Base-by-base conservation (phyloP, 331 rosid genomes). In the Quercus lobata region DNA sequence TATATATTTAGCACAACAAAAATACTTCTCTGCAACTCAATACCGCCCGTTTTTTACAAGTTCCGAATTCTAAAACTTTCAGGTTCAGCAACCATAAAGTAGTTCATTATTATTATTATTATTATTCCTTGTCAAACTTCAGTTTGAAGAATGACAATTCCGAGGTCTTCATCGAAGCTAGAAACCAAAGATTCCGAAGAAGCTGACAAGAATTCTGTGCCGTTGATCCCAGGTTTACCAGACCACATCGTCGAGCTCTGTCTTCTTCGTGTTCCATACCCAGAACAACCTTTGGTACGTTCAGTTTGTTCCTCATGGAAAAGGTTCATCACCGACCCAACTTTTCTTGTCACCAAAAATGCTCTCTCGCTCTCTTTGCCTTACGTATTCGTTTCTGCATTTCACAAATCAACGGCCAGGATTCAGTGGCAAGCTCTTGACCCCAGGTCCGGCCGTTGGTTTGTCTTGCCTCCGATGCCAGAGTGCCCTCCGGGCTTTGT, bases 251-350 rank as follows among this genome's bases (percentile, higher is more conserved):
- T 94, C 6, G 89, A 84, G 81, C 85, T 92, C 0, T 92, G 97
- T 76, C 94, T 92, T 18, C 89, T 90, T 18, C 89, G 71, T 54
- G 84, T 92, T 80, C 94, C 97, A 0, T 92, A 90, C 35, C 97
- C 97, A 0, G 90, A 87, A 82, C 92, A 81, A 2, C 68, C 90
- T 24, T 32, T 87, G n/a, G 84, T 81, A 1, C 91, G 97, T 68
- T 83, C 89, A 41, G 92, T 92, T 24, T 92, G 92, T 0, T 84
- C 85, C 0, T 79, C 92, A 4, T 90, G 93, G 97, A 90, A 87
- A 86, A 87, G 75, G 84, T 84, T 89, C 58, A 83, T 88, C 4
- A 73, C 85, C 0, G 54, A 79, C 75, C 88, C 92, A 0, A 60
- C 62, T 1, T 90, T 90, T 57, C 62, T 74, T 17, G 10, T 57